Conservation (phyloP, 2,329 filamentous ascomycete species). For the Aspergillus novofumigatus region DNA sequence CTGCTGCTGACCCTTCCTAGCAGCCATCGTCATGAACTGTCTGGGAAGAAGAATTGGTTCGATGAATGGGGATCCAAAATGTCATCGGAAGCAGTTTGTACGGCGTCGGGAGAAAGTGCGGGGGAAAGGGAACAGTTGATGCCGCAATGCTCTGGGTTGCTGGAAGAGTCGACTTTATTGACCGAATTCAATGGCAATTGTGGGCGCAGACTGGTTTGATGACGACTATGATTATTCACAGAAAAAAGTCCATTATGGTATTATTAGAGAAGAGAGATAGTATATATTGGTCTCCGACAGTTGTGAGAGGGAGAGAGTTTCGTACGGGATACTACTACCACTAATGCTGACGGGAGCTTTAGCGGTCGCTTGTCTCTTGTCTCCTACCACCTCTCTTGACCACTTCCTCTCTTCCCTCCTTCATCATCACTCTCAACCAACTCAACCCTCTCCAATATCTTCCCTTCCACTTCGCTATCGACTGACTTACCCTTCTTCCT, state of each 20-base stretch:
- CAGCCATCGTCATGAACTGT: conserved; percentile 28
- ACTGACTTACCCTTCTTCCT: conserved; percentile 1
- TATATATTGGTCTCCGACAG: not conserved
- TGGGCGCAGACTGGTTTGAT: not conserved
- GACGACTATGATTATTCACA: not conserved
- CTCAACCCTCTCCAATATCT: not conserved
- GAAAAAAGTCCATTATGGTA: not conserved
- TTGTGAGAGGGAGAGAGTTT: not conserved
- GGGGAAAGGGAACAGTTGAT: not conserved
- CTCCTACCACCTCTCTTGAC: conserved; percentile 1
- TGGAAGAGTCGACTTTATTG: conserved; percentile 2
- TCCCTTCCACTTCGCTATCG: not conserved
- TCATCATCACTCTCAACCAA: conserved; percentile 1
- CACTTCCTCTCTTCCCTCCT: conserved; percentile 10
- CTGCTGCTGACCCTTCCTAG: conserved; percentile 63
- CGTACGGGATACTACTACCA: not conserved
- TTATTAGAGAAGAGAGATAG: not conserved
- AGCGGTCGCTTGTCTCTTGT: conserved; percentile 11
- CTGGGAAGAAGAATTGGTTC: conserved; percentile 8
- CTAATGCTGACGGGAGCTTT: not conserved
- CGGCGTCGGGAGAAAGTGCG: conserved; percentile 1
- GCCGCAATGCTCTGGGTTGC: conserved; percentile 3
- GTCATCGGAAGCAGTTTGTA: conserved; percentile 6
- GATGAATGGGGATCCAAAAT: conserved; percentile 14
- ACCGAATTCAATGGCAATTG: not conserved